Conservation (phyloP, 768 basidiomycete genomes). For the Boletus rufocinnamomeus region DNA sequence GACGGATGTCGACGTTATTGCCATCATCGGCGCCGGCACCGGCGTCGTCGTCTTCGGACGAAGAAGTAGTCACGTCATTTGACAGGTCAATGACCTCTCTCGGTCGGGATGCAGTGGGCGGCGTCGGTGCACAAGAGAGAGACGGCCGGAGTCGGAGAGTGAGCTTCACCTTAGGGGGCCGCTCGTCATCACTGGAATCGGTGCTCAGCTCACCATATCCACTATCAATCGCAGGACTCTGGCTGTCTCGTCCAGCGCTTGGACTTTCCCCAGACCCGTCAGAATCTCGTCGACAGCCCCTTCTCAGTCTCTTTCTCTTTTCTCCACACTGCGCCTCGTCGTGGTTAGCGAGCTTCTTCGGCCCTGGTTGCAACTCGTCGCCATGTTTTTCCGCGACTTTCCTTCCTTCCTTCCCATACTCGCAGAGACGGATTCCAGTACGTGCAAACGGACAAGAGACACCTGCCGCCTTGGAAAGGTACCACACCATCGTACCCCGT, state of each 20-base stretch:
- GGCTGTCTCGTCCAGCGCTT: conserved; percentile 13
- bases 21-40: conserved; percentile 24
- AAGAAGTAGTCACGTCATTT: conserved; percentile 35
- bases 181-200: conserved; percentile 37
- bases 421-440: conserved; percentile 70
- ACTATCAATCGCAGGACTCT: conserved; percentile 30
- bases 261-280: conserved; percentile 16
- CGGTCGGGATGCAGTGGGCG: conserved; percentile 13
- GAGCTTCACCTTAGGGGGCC: conserved; percentile 66
- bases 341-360: conserved; percentile 44
- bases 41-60: conserved; percentile 41
- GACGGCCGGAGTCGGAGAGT: conserved; percentile 59
- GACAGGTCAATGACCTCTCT: conserved; percentile 45
- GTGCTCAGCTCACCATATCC: conserved; percentile 27
- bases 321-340: conserved; percentile 45
- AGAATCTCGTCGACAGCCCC: conserved; percentile 33
- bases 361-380: conserved; percentile 37
- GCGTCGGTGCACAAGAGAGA: conserved; percentile 27
- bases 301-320: conserved; percentile 45
- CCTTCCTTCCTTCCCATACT: conserved; percentile 59
- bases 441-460: conserved; percentile 74
- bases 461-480: conserved; percentile 73
- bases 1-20: conserved; percentile 23
- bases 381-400: conserved; percentile 25
- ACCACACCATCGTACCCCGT: conserved; percentile 80